These are phyloP conservation scores for Sporothrix schenckii DNA, from an alignment of 2,329 filamentous ascomycete species.

Conservation along the genomic window DNA sequence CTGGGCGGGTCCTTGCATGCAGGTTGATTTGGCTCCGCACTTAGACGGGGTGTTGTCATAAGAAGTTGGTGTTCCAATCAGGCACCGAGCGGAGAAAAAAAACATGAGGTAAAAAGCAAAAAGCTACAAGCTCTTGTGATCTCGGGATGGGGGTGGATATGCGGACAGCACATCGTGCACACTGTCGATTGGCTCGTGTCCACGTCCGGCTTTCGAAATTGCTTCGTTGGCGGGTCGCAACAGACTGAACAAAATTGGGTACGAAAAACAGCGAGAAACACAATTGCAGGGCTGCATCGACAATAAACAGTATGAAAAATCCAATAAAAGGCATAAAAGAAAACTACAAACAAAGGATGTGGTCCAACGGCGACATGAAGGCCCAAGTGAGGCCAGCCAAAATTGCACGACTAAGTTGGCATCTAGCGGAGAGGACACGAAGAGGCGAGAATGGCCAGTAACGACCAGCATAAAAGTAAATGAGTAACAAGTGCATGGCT, in stretches of 20 bases:
- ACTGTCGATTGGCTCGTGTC: slow-evolving; percentile 42
- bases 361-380: neutral
- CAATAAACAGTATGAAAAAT: neutral
- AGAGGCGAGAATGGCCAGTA: neutral
- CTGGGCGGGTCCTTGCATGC: slow-evolving; percentile 33
- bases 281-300: neutral
- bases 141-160: slow-evolving; percentile 28
- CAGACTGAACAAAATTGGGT: slow-evolving; percentile 3
- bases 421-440: neutral
- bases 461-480: neutral
- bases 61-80: slow-evolving; percentile 31
- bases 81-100: slow-evolving; percentile 22
- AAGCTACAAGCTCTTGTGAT: slow-evolving; percentile 43
- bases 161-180: slow-evolving; percentile 40
- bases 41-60: neutral
- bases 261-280: neutral
- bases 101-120: slow-evolving; percentile 22
- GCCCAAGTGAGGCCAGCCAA: slow-evolving; percentile 5
- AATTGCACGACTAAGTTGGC: neutral
- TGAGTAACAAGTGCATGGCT: neutral
- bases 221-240: slow-evolving; percentile 7
- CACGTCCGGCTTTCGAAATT: slow-evolving; percentile 14
- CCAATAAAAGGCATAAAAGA: neutral
- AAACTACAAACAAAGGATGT: neutral
- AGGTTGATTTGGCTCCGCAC: slow-evolving; percentile 16